A percentile compares a stretch with the other conserved stretches of the same genome.
Evolutionary conservation across 1,139 yeast genomes (phyloP).

Genomic region (Taphrina confusa): DNA sequence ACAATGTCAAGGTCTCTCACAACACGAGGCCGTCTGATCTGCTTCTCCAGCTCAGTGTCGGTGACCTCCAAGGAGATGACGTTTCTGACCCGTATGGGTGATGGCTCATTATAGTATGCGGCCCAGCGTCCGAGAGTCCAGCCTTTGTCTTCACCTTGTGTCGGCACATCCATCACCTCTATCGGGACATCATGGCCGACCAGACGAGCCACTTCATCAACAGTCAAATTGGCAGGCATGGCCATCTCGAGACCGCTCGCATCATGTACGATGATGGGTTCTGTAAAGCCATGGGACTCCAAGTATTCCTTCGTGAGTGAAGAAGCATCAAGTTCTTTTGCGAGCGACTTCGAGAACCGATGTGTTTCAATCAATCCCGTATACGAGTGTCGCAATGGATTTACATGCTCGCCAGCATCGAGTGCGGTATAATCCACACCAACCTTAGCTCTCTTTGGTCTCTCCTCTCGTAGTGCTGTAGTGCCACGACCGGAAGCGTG

Average conservation of each 20-base stretch:
- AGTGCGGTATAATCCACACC: conserved; percentile 69
- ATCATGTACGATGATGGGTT: conserved; percentile 50
- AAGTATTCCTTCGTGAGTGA: conserved; percentile 51
- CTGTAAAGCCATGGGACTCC: conserved; percentile 44
- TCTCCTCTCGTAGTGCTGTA: conserved; percentile 10
- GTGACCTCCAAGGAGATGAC: conserved; percentile 82
- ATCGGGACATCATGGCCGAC: conserved; percentile 67
- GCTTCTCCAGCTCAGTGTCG: conserved; percentile 55
- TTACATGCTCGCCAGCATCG: conserved; percentile 71
- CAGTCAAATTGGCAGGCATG: conserved; percentile 54
- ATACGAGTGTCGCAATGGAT: conserved; percentile 65
- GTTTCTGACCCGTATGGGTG: conserved; percentile 61
- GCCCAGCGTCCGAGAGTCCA: conserved; percentile 79
- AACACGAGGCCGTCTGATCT: conserved; percentile 62
- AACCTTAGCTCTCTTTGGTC: conserved; percentile 26
- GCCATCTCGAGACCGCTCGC: conserved; percentile 49
- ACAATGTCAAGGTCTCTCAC: conserved; percentile 72
- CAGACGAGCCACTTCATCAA: conserved; percentile 58
- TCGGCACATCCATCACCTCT: conserved; percentile 81
- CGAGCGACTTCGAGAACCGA: conserved; percentile 38
- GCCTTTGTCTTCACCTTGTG: conserved; percentile 61
- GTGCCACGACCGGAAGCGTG: neutral
- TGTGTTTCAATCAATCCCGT: conserved; percentile 48
- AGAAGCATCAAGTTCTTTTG: conserved; percentile 44
- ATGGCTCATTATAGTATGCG: conserved; percentile 60